These are phyloP conservation scores for Calonectria multiphialidica DNA, from an alignment of 2,329 filamentous ascomycete genomes.

Conservation along the genomic window DNA sequence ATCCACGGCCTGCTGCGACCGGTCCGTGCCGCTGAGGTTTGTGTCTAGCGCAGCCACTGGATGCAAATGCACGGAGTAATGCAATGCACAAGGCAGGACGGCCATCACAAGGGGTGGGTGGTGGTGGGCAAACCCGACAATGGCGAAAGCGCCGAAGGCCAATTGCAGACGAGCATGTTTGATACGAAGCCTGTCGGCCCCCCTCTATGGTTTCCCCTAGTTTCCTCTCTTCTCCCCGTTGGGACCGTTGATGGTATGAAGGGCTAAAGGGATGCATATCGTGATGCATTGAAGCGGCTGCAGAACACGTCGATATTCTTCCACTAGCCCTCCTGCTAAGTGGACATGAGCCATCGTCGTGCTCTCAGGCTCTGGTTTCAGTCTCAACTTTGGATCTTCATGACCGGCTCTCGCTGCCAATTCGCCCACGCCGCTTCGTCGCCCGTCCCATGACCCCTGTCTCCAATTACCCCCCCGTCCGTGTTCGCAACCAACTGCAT, in stretches of 20 bases:
- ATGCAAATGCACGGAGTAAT: constrained; percentile 1
- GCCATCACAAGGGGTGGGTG: background rate
- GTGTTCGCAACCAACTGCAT: background rate
- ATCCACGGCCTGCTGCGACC: background rate
- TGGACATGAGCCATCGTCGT: background rate
- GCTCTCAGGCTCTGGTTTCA: background rate
- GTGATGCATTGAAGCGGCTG: background rate
- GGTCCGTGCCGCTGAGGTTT: background rate
- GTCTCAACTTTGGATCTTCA: background rate
- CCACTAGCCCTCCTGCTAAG: background rate
- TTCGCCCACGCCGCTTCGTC: background rate
- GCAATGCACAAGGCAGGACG: background rate
- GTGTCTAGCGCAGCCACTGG: constrained; percentile 2
- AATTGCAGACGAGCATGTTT: background rate
- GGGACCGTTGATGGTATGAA: background rate
- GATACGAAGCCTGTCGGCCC: background rate
- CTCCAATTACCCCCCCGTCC: background rate
- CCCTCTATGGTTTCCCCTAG: too few relatives aligned
- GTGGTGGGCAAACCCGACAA: background rate
- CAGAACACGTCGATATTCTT: background rate
- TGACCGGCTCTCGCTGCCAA: background rate
- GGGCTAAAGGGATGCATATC: background rate
- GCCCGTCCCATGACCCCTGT: background rate
- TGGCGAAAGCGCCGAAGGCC: background rate
- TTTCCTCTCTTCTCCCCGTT: background rate